Evolutionary conservation across 2,329 filamentous ascomycete species (phyloP), one percentile per base, ranked within the genome.

Genomic region (Aureobasidium vineae): DNA sequence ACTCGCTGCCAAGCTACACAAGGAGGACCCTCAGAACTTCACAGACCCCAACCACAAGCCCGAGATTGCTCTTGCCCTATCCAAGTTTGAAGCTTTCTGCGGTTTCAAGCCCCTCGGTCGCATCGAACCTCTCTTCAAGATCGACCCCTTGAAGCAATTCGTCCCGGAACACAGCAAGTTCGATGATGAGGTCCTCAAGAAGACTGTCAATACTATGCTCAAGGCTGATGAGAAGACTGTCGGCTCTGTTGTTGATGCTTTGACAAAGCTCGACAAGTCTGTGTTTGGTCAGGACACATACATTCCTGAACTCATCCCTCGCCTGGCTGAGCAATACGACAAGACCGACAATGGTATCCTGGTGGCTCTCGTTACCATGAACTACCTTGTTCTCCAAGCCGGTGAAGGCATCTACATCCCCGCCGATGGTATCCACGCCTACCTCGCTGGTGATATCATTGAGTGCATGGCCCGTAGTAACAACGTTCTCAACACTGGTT

Each of bases 401-500:
- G 89, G 89, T 19, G 85, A 91, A 61, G 84, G 85, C 10, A 82
- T 92, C 61, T 90, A 85, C 73, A 88, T 92, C 19, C 89, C 88
- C 0, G 88, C 88, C 0, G 88, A 91, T 70, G 88, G 88, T 5
- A 89, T 91, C 64, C 88, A 92, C 72, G 89, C 89, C 0, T 92
- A 91, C 72, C 79, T 92, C 0, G 83, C 83, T 4, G 90, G 90
- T 3, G 86, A 91, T 73, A 90, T 92, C 61, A 86, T 92, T 71
- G 89, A 92, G 75, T 91, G 89, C 77, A 92, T 92, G 89, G 89
- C 89, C 1, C 83, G 88, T 8, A 87, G 83, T 23, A 88, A 92
- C 78, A 91, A 91, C 67, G 89, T 92, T 1, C 80, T 92, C 59
- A 90, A 90, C 75, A 86, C 85, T 0, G 89, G 90, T 0, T 91